Conservation (phyloP, 2,329 filamentous ascomycete genomes). For the Amauroascus niger region DNA sequence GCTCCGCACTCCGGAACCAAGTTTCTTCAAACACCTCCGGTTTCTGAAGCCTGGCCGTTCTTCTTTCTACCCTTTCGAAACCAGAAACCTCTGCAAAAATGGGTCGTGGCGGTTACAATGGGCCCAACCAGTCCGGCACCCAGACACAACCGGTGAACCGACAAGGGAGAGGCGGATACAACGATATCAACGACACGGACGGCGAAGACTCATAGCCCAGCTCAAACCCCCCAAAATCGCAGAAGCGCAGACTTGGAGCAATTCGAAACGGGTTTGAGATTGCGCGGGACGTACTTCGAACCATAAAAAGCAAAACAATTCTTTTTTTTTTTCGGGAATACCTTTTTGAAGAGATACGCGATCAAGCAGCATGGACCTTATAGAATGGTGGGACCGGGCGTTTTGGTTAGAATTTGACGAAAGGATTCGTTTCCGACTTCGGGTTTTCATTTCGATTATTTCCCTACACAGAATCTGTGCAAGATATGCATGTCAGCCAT, state of each 20-base stretch:
- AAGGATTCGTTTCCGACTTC: not conserved
- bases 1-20: not conserved
- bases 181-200: slow-evolving; percentile 20
- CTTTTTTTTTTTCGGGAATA: not conserved
- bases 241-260: not conserved
- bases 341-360: not conserved
- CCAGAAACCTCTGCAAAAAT: slow-evolving; percentile 20
- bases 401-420: not conserved
- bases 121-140: slow-evolving; percentile 16
- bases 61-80: slow-evolving; percentile 15
- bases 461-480: slow-evolving; percentile 16
- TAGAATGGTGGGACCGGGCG: not conserved
- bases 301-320: not conserved
- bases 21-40: not conserved
- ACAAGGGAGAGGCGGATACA: slow-evolving; percentile 30
- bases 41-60: not conserved
- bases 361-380: not conserved
- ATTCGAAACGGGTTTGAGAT: slow-evolving; percentile 1
- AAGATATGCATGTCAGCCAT: not conserved
- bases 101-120: slow-evolving; percentile 31
- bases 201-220: slow-evolving; percentile 14
- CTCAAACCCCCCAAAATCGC: not conserved
- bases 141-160: slow-evolving; percentile 12
- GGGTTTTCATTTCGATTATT: slow-evolving; percentile 6
- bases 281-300: slow-evolving; percentile 10